phyloP scores from a whole-genome alignment of 495 filamentous ascomycete genomes.

The Trichoderma orchidacearum region DNA sequence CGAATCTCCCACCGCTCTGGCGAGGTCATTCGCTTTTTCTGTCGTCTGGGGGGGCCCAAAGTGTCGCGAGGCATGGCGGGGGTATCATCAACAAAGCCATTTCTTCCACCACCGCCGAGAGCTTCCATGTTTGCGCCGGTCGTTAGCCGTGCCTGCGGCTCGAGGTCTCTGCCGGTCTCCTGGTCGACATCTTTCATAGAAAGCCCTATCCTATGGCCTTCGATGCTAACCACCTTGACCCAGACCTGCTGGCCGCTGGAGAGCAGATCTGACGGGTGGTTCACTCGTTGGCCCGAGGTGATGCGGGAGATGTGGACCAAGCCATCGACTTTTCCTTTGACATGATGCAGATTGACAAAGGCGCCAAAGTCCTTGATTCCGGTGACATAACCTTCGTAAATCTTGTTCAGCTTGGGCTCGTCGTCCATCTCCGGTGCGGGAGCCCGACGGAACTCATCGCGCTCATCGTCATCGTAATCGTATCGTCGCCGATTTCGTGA shows the following conservation, averaged over 20 bases:
- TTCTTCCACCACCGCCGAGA: slow-evolving; percentile 48
- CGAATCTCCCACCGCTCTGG: slow-evolving; percentile 96
- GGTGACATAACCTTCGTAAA: slow-evolving; percentile 81
- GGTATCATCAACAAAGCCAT: slow-evolving; percentile 26
- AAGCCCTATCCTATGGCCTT: slow-evolving; percentile 65
- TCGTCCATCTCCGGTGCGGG: slow-evolving; percentile 70
- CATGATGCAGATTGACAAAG: slow-evolving; percentile 83
- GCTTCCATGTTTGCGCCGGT: slow-evolving; percentile 88
- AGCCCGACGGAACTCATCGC: slow-evolving; percentile 53
- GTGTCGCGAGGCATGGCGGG: slow-evolving; percentile 1
- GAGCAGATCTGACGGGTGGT: slow-evolving; percentile 81
- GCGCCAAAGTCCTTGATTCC: slow-evolving; percentile 91
- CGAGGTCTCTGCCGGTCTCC: slow-evolving; percentile 69
- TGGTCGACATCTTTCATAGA: slow-evolving; percentile 98
- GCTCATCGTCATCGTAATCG: slow-evolving; percentile 34
- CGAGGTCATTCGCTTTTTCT: slow-evolving; percentile 87
- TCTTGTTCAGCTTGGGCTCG: slow-evolving; percentile 66
- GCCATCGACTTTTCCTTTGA: slow-evolving; percentile 81
- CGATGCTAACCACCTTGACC: slow-evolving; percentile 83
- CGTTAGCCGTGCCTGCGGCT: slow-evolving; percentile 66
- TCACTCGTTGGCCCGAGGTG: slow-evolving; percentile 73
- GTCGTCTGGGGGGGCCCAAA: slow-evolving; percentile 21
- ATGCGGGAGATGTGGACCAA: slow-evolving; percentile 96
- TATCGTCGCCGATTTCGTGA: slow-evolving; percentile 27
- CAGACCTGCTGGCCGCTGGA: slow-evolving; percentile 73